Base-by-base conservation (phyloP, 495 filamentous ascomycete genomes). In the Neurospora cerealis region DNA sequence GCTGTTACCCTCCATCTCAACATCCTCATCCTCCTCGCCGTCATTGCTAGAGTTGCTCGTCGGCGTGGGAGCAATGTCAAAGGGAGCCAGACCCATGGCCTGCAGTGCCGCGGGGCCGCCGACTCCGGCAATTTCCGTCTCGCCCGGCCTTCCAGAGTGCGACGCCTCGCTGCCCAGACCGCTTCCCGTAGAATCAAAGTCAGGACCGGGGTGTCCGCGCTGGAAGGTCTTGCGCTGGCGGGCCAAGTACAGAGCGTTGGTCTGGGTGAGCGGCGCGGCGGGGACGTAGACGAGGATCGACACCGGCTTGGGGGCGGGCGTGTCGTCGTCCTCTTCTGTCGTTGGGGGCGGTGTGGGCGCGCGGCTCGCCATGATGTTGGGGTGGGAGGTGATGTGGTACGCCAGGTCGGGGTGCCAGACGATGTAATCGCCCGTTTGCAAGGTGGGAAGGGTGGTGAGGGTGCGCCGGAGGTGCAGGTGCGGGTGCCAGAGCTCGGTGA, bases 401-500 rank as follows among this genome's bases (percentile, higher is more conserved):
- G 81, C 81, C 70, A 81, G 89, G 74, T 97, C 94, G 72, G 93
- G 95, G 81, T 97, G 95, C 95, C 94, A 97, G 71, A 91, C 87
- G 13, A 97, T 93, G 82, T 93, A 97, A 81, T 97, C 94, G 69
- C 94, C 94, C 0, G 93, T 94, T 41, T 88, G 85, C 19, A 97
- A 89, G 11, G 85, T 86, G 6, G 94, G 94, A 2, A 95, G 85
- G 69, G 93, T 91, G 28, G 95, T 87, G 87, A 97, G 96, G 17
- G 90, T 91, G 42, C 85, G 84, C 62, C 88, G 83, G 11, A 97
- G 88, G 60, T 91, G 85, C 19, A 97, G 87, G 72, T 97, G 92
- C 0, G 94, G 94, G 76, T 97, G 94, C 76, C 92, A 89, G 0
- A 87, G 83, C 15, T 89, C 86, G 46, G 88, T 93, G 39, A 96